These are phyloP conservation scores for Lolium rigidum DNA, from an alignment of 176 grass and related monocot species.

Conservation along the genomic window DNA sequence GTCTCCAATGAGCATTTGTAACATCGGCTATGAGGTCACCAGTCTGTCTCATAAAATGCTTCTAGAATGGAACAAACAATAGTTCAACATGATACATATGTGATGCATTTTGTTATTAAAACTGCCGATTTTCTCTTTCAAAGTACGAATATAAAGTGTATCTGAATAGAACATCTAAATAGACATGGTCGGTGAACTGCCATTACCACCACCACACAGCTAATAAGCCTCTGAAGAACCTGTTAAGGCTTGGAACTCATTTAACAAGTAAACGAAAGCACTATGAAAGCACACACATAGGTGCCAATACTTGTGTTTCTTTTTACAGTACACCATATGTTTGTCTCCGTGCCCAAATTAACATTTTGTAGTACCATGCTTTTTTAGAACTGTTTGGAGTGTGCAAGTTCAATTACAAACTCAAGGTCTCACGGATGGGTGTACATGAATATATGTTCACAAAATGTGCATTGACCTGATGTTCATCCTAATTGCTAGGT, in stretches of 20 bases:
- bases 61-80: not conserved
- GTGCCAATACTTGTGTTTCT: too few species aligned
- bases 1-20: not conserved
- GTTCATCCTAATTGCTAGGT: not conserved
- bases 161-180: not conserved
- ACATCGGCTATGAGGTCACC: not conserved
- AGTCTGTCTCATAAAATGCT: not conserved
- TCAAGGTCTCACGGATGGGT: too few species aligned
- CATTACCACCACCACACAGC: not conserved
- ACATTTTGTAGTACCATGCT: not conserved
- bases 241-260: not conserved
- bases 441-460: not conserved
- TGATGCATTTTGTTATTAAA: not conserved
- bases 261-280: not conserved
- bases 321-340: not conserved
- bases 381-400: not conserved
- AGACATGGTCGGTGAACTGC: not conserved
- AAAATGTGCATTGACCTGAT: not conserved
- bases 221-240: not conserved
- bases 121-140: not conserved
- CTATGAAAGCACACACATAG: not conserved
- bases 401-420: not conserved
- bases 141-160: not conserved
- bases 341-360: not conserved
- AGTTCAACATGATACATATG: not conserved